Percentiles rank a stretch among this genome's conserved stretches.
Evolutionary conservation across 2,329 filamentous ascomycete genomes (phyloP).

Genomic region (Exophiala spinifera): DNA sequence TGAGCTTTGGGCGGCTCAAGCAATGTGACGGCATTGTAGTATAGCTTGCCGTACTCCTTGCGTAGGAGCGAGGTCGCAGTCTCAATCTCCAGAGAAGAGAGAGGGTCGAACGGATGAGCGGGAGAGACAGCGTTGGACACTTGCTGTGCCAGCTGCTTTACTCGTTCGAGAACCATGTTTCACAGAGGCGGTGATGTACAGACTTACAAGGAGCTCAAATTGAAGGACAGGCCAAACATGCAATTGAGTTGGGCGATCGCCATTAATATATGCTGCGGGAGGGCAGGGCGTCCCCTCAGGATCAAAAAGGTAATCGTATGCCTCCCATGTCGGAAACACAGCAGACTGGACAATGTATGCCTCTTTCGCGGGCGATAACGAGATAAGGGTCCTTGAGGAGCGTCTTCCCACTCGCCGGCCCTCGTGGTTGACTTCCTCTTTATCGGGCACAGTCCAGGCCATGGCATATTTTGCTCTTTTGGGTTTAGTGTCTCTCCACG

Average conservation of each 20-base stretch:
- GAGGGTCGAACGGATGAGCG: conserved; percentile 75
- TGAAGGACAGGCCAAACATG: background rate
- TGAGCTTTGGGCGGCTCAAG: conserved; percentile 81
- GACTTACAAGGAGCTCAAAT: background rate
- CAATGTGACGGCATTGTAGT: conserved; percentile 83
- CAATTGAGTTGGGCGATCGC: background rate
- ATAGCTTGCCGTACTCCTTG: conserved; percentile 66
- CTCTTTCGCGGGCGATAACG: conserved; percentile 13
- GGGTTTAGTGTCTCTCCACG: conserved; percentile 17
- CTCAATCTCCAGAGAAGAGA: conserved; percentile 70
- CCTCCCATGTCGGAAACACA: background rate
- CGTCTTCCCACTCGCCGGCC: conserved; percentile 9
- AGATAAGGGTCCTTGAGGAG: conserved; percentile 10
- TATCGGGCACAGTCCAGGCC: conserved; percentile 4
- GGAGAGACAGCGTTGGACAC: conserved; percentile 53
- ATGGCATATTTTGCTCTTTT: conserved; percentile 17
- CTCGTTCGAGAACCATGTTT: conserved; percentile 59
- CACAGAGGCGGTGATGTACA: background rate
- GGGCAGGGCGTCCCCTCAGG: conserved; percentile 7
- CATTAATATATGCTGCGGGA: conserved; percentile 6
- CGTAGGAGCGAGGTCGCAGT: conserved; percentile 65
- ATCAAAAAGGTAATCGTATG: conserved; percentile 11
- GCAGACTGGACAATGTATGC: conserved; percentile 6
- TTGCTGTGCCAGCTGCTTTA: conserved; percentile 63
- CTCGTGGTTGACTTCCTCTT: conserved; percentile 25